Percentiles rank a stretch among this genome's conserved stretches.
phyloP scores from a whole-genome alignment of 495 filamentous ascomycete species.

The Thozetella sp. region DNA sequence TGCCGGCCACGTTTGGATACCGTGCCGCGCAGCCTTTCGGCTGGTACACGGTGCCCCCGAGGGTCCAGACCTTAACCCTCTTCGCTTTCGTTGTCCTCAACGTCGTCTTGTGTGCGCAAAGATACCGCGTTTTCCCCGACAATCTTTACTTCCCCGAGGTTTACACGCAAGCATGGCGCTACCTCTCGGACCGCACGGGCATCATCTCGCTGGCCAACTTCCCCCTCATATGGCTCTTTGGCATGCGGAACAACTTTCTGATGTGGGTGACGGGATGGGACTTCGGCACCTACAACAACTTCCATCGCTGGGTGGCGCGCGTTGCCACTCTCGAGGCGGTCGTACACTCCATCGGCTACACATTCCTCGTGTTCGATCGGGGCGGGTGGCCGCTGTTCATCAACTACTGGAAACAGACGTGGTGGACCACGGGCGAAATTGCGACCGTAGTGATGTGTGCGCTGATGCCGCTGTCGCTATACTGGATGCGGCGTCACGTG shows the following conservation, averaged over 20 bases:
- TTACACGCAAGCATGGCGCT: constrained; percentile 15
- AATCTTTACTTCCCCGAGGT: constrained; percentile 5
- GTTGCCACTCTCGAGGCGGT: constrained; percentile 33
- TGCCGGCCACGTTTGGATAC: background rate
- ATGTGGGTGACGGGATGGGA: constrained; percentile 42
- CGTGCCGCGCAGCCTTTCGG: background rate
- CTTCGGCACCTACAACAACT: constrained; percentile 37
- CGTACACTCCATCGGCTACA: constrained; percentile 33
- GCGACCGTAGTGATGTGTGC: constrained; percentile 28
- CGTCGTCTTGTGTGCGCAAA: background rate
- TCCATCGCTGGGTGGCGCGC: constrained; percentile 43
- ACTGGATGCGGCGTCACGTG: constrained; percentile 20
- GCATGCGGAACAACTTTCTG: constrained; percentile 43
- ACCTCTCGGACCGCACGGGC: constrained; percentile 39
- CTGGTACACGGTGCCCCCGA: background rate
- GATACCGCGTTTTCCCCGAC: background rate
- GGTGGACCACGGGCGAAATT: constrained; percentile 29
- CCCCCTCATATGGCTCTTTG: constrained; percentile 37
- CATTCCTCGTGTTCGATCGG: constrained; percentile 7
- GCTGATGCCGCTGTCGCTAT: constrained; percentile 13
- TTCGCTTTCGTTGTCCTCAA: background rate
- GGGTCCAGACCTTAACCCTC: background rate
- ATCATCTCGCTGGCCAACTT: constrained; percentile 25
- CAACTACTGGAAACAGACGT: constrained; percentile 6
- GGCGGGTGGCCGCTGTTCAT: background rate